Base-by-base conservation (phyloP, 2,329 filamentous ascomycete species). In the Hymenoscyphus fructigenus region DNA sequence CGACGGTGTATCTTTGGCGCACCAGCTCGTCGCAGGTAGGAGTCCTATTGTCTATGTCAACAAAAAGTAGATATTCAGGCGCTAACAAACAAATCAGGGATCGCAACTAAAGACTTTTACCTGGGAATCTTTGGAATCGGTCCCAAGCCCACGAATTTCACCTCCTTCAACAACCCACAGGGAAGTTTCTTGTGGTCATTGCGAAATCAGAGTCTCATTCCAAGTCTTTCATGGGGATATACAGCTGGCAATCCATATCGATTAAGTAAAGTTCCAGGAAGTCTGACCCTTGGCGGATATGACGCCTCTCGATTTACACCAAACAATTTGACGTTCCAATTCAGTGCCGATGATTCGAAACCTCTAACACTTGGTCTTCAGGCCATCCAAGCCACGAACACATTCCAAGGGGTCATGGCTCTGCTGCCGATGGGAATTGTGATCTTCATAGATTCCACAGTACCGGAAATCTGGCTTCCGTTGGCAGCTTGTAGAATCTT, bases 211-310 rank as follows among this genome's bases (percentile, higher is more conserved):
- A 71, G 71, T 2, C 64, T 73, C 28, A 79, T 79, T 26, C 77
- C 77, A 1, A 78, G 76, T 63, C 65, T 78, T 15, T 78, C 75
- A 60, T 80, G 75, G 74, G 76, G 76, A 60, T 80, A 79, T 65
- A 79, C 77, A 9, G 78, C 78, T 4, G 78, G 78, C 5, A 78
- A 78, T 14, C 71, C 70, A 47, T 79, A 80, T 59, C 75, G 75
- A 50, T 53, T 75, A 70, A 75, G 50, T 67, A 76, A 76, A 53
- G 20, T 20, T 17, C 41, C 41, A 20, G 78, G 76, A 6, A 77
- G 77, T 50, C 65, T 80, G 15, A 77, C 78, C 4, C 72, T 80
- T 26, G 77, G 76, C 15, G 78, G 78, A 12, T 79, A 79, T 63
- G 78, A 79, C n/a, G 17, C 41, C 17, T 23, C 41, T 47, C 41